These are phyloP conservation scores for Hypoxylon sp. DNA, from an alignment of 2,329 filamentous ascomycete genomes.

Conservation along the genomic window DNA sequence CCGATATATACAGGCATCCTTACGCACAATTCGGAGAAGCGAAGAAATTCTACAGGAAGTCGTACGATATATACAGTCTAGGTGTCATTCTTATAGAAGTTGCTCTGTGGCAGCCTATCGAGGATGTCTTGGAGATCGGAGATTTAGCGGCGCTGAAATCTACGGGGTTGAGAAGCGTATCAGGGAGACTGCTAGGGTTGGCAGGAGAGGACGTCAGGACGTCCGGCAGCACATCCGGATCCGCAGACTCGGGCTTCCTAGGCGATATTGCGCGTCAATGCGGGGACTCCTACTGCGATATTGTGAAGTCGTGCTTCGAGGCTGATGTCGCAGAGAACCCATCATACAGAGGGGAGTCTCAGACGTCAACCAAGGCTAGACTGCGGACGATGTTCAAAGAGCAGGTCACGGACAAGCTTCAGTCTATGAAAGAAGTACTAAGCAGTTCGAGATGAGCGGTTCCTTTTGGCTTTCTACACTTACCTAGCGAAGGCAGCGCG, in stretches of 20 bases:
- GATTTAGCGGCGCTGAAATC: neutral
- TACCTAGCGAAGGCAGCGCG: too few relatives aligned
- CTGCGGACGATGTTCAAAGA: constrained; percentile 14
- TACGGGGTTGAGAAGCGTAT: neutral
- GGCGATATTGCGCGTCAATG: neutral
- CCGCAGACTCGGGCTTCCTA: too few relatives aligned
- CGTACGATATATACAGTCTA: constrained; percentile 59
- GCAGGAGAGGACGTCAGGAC: neutral
- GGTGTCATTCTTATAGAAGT: constrained; percentile 60
- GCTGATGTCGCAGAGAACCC: constrained; percentile 14
- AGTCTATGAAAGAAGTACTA: constrained; percentile 4
- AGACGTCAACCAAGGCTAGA: neutral
- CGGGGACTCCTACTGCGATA: constrained; percentile 6
- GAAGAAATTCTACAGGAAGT: constrained; percentile 47
- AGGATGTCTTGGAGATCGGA: constrained; percentile 46
- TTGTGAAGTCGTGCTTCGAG: constrained; percentile 14
- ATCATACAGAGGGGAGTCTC: constrained; percentile 11
- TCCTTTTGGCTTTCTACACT: too few relatives aligned
- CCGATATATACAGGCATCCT: constrained; percentile 57
- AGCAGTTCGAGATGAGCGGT: neutral
- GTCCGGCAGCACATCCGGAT: too few relatives aligned
- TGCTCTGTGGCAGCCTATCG: constrained; percentile 58
- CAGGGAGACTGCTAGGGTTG: neutral
- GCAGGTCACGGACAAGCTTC: constrained; percentile 4
- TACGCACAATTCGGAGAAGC: constrained; percentile 33